These are phyloP conservation scores for Erythrobasidium hasegawianum DNA, from an alignment of 1,284 basidiomycete genomes.

Conservation along the genomic window DNA sequence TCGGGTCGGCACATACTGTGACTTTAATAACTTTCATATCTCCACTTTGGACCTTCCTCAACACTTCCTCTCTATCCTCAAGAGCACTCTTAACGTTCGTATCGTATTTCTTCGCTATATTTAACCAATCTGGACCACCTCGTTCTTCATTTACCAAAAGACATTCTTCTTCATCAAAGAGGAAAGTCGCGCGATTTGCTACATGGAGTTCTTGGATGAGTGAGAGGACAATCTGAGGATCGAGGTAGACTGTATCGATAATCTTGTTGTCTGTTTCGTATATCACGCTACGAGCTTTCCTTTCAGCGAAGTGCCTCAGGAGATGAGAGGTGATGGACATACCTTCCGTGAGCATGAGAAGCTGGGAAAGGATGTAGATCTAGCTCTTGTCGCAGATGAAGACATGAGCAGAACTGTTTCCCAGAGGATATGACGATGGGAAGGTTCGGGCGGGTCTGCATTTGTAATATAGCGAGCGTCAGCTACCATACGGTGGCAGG, in stretches of 20 bases:
- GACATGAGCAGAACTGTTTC: slow-evolving; percentile 32
- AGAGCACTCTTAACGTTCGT: slow-evolving; percentile 16
- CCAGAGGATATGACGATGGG: slow-evolving; percentile 34
- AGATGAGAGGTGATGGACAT: not conserved
- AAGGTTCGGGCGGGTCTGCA: slow-evolving; percentile 20
- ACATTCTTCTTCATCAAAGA: slow-evolving; percentile 27
- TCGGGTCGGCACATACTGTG: slow-evolving; percentile 30
- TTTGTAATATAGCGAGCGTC: not conserved
- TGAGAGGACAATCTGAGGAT: slow-evolving; percentile 5
- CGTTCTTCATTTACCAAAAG: slow-evolving; percentile 29
- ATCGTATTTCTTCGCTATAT: slow-evolving; percentile 32
- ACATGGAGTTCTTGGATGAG: slow-evolving; percentile 13
- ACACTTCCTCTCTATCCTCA: slow-evolving; percentile 13
- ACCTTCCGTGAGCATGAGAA: slow-evolving; percentile 35
- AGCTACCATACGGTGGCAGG: too few species aligned
- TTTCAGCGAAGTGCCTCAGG: not conserved
- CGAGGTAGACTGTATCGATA: not conserved
- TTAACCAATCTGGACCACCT: slow-evolving; percentile 30
- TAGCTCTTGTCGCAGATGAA: slow-evolving; percentile 28
- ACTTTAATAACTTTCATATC: slow-evolving; percentile 30
- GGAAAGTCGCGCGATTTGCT: slow-evolving; percentile 25
- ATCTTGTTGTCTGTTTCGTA: slow-evolving; percentile 24
- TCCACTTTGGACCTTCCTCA: slow-evolving; percentile 19
- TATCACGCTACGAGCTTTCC: slow-evolving; percentile 21
- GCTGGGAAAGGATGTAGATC: slow-evolving; percentile 22